Evolutionary conservation across 1,139 yeast species (phyloP), one percentile per base, ranked within the genome.

Genomic region (Kurtzmaniella quercitrusa): DNA sequence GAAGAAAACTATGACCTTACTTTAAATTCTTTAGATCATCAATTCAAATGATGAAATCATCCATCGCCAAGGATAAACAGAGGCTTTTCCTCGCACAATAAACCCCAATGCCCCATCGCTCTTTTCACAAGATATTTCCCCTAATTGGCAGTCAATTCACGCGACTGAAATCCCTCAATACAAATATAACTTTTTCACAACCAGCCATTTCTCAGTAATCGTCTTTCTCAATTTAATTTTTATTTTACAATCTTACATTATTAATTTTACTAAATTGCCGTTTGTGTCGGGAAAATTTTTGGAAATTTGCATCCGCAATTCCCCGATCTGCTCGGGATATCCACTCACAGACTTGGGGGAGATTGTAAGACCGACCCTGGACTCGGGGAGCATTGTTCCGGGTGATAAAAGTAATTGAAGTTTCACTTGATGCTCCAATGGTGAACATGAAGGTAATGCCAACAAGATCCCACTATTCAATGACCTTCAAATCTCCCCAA

Each of bases 281-380:
- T 9, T 26, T 26, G 30, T 26, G 12, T 12, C 12, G 12, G 12
- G 5, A 5, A 26, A 26, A 26, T 11, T 30, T 22, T 30, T 30
- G 34, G n/a, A 34, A 19, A 6, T 19, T 34, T 33, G 36, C 37
- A 19, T 34, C 37, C 37, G 37, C 37, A 19, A 34, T 34, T 34
- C 15, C 20, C 37, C 37, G 37, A 19, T 17, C 30, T 26, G 30
- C 30, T 26, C n/a, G 9, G 30, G 30, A 26, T 9, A 9, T 26
- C 30, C 30, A 26, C 9, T 14, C 30, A 26, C 30, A 26, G 30
- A 26, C 30, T 26, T 12, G 30, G 30, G n/a, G 30, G 30, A 5
- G 9, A 11, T 26, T 26, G 14, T 26, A 26, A 11, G 30, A 14
- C 30, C 30, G 30, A 26, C 14, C 5, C n/a, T 26, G 30, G 30